Evolutionary conservation across 331 rosid genomes (phyloP).

Genomic region (Pyrus hybrid): DNA sequence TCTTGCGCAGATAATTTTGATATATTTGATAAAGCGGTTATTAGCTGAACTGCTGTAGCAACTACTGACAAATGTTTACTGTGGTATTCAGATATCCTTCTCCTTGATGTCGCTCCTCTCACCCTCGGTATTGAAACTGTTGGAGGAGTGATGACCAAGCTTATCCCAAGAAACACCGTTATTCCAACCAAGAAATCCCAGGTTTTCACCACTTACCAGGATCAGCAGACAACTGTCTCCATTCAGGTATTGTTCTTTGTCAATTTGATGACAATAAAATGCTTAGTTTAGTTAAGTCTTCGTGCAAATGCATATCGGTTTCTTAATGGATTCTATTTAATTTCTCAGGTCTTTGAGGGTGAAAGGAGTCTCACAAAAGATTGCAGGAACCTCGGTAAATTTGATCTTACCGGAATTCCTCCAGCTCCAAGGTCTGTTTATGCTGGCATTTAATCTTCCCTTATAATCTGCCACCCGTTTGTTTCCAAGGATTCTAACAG

Average conservation of each 20-base stretch:
- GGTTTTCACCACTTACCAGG: slow-evolving; percentile 95
- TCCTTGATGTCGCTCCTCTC: slow-evolving; percentile 80
- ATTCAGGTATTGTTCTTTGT: slow-evolving; percentile 58
- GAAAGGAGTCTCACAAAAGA: slow-evolving; percentile 98
- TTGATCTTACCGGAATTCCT: slow-evolving; percentile 77
- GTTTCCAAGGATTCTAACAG: neutral
- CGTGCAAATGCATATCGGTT: neutral
- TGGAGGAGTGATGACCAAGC: slow-evolving; percentile 96
- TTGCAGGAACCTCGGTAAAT: slow-evolving; percentile 79
- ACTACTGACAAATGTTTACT: neutral
- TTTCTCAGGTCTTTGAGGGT: slow-evolving; percentile 68
- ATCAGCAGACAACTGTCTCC: slow-evolving; percentile 91
- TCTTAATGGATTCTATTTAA: neutral
- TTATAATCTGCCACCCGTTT: neutral
- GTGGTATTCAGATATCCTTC: slow-evolving; percentile 63
- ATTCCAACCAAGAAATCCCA: slow-evolving; percentile 97
- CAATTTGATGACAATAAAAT: neutral
- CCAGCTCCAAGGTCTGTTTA: slow-evolving; percentile 84
- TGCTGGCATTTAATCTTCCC: neutral
- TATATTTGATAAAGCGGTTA: neutral
- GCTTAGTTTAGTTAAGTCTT: neutral
- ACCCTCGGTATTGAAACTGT: slow-evolving; percentile 97
- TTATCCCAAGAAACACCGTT: slow-evolving; percentile 91
- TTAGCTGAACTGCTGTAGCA: neutral
- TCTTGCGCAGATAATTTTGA: neutral